phyloP scores from a whole-genome alignment of 2,329 filamentous ascomycete species.

The Trichophyton schoenleinii region DNA sequence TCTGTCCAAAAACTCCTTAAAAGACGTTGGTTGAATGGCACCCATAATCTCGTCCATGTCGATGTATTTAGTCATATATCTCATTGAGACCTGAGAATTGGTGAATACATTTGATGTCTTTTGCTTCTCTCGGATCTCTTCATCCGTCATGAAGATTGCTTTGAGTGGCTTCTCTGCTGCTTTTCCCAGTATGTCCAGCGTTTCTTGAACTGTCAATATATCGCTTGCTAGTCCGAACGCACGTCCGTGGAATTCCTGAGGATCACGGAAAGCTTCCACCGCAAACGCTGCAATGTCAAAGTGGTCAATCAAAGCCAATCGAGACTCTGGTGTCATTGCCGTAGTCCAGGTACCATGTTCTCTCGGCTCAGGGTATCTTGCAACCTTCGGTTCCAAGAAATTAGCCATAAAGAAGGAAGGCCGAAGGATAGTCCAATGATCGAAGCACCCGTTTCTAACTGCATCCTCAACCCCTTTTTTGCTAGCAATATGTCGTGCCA shows the following conservation, averaged over 20 bases:
- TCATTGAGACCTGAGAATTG: neutral
- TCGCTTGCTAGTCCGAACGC: neutral
- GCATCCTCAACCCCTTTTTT: neutral
- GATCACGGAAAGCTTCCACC: neutral
- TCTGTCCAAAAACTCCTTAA: neutral
- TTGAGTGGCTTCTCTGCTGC: neutral
- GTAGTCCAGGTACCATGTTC: neutral
- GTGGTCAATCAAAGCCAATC: conserved; percentile 7
- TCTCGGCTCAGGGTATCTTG: neutral
- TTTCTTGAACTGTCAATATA: neutral
- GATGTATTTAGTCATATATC: neutral
- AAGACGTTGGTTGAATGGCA: neutral
- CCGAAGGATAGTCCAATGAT: neutral
- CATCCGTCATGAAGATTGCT: neutral
- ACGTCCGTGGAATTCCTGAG: neutral
- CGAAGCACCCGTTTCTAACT: neutral
- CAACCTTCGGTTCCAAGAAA: neutral
- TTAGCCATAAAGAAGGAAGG: neutral
- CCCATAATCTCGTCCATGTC: neutral
- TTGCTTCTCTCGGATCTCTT: neutral
- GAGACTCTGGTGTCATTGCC: neutral
- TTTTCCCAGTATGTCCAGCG: neutral
- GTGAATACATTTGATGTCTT: neutral
- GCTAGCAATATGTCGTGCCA: neutral
- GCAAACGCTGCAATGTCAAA: neutral